Evolutionary conservation across 257 asterid species (phyloP).

Genomic region (Solanum sejunctum): DNA sequence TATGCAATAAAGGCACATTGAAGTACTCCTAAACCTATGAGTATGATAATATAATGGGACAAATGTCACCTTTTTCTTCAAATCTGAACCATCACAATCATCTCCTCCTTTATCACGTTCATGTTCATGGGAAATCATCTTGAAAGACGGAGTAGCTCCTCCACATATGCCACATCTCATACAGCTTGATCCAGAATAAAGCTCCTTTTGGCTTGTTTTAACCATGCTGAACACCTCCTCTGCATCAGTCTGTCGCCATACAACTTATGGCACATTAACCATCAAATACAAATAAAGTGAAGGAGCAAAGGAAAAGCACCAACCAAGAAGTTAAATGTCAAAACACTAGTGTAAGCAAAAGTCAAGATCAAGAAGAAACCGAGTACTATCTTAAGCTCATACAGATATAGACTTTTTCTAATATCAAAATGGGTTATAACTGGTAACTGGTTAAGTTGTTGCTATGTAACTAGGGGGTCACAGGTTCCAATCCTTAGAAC

Average conservation of each 20-base stretch:
- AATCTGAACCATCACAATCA: conserved; percentile 33
- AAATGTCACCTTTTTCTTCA: conserved; percentile 34
- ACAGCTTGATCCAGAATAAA: conserved; percentile 30
- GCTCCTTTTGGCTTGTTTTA: conserved; percentile 33
- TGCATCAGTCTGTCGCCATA: conserved; percentile 58
- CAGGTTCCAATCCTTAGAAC: too few relatives aligned
- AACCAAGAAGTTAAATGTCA: not conserved
- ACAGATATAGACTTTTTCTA: not conserved
- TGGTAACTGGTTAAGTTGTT: too few relatives aligned
- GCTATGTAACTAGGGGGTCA: too few relatives aligned
- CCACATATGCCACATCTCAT: conserved; percentile 90
- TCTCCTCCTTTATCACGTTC: conserved; percentile 16
- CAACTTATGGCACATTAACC: not conserved
- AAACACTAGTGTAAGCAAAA: not conserved
- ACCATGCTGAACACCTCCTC: conserved; percentile 64
- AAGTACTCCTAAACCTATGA: not conserved
- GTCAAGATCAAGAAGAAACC: not conserved
- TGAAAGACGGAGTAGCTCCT: conserved; percentile 57
- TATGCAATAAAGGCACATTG: not conserved
- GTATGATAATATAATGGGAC: not conserved
- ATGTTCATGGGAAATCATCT: conserved; percentile 37
- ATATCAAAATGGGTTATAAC: not conserved
- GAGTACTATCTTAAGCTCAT: not conserved
- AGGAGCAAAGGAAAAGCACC: not conserved
- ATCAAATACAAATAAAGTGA: not conserved